phyloP scores from a whole-genome alignment of 805 yeast genomes.

The Yarrowia keelungensis region DNA sequence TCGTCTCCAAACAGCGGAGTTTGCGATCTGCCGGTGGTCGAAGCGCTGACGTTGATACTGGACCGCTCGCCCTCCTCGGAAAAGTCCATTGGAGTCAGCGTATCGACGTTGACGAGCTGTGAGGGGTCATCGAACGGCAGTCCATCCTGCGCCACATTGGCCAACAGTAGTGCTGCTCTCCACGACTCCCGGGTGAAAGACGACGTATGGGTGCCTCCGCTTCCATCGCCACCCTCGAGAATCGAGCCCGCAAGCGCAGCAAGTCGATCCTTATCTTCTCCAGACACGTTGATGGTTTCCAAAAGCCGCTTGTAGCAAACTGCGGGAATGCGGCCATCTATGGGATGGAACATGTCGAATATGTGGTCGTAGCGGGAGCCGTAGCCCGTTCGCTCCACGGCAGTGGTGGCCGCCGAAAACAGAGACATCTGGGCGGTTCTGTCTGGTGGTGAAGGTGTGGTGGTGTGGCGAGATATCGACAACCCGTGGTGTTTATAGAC shows the following conservation, averaged over 20 bases:
- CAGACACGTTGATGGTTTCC: conserved; percentile 26
- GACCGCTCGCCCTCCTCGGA: conserved; percentile 24
- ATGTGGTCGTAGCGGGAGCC: conserved; percentile 31
- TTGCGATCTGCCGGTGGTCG: conserved; percentile 20
- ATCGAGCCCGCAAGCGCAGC: conserved; percentile 4
- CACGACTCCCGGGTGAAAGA: conserved; percentile 30
- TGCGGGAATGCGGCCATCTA: conserved; percentile 35
- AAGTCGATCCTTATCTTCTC: conserved; percentile 24
- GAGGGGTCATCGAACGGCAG: conserved; percentile 18
- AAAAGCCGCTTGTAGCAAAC: conserved; percentile 37
- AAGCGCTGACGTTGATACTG: conserved; percentile 13
- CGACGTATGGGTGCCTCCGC: conserved; percentile 1
- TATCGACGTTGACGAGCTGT: conserved; percentile 9
- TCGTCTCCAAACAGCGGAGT: conserved; percentile 35
- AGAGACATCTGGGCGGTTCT: conserved; percentile 14
- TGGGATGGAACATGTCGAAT: conserved; percentile 38
- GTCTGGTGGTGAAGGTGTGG: background rate
- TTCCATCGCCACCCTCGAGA: conserved; percentile 7
- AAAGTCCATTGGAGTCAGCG: conserved; percentile 27
- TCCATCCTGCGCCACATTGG: conserved; percentile 27
- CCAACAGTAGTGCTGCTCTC: conserved; percentile 22
- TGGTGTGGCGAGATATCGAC: background rate
- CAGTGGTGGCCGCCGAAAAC: conserved; percentile 19
- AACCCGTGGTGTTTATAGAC: background rate
- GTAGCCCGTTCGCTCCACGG: conserved; percentile 29